phyloP scores from a whole-genome alignment of 352 stramenopile genomes.

The Phytophthora colocasiae region DNA sequence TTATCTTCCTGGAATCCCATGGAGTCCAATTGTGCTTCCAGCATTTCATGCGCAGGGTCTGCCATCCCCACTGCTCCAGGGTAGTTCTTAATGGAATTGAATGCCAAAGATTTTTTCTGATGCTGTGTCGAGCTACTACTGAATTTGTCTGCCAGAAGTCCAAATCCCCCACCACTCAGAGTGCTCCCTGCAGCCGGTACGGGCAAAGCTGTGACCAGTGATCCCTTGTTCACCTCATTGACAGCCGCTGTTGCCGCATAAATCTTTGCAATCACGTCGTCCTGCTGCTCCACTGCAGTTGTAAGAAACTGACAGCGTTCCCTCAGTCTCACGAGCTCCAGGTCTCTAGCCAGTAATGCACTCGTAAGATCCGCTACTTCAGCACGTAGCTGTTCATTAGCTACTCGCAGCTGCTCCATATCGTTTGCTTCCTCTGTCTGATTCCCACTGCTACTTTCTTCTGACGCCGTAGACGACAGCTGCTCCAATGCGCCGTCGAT shows the following conservation, averaged over 20 bases:
- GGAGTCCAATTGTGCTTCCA: slow-evolving; percentile 53
- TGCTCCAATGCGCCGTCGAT: slow-evolving; percentile 32
- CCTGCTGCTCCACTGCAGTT: slow-evolving; percentile 74
- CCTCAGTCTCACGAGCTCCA: slow-evolving; percentile 70
- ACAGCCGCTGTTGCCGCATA: slow-evolving; percentile 48
- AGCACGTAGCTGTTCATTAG: slow-evolving; percentile 59
- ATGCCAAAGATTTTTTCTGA: slow-evolving; percentile 10
- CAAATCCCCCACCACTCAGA: slow-evolving; percentile 2
- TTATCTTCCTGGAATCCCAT: slow-evolving; percentile 56
- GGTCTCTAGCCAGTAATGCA: slow-evolving; percentile 73
- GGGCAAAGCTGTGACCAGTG: slow-evolving; percentile 11
- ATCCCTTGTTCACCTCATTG: slow-evolving; percentile 6
- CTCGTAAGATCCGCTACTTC: slow-evolving; percentile 73
- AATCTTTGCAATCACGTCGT: slow-evolving; percentile 83
- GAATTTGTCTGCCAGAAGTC: not conserved
- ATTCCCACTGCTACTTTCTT: slow-evolving; percentile 12
- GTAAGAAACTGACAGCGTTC: slow-evolving; percentile 74
- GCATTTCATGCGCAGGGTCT: slow-evolving; percentile 51
- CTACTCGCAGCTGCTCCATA: slow-evolving; percentile 36
- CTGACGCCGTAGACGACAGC: slow-evolving; percentile 30
- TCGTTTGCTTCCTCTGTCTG: slow-evolving; percentile 21
- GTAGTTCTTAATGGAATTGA: slow-evolving; percentile 38
- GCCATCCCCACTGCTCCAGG: slow-evolving; percentile 31
- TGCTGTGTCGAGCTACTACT: slow-evolving; percentile 13
- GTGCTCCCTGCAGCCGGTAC: not conserved